phyloP scores from a whole-genome alignment of 1,139 yeast genomes.

The Yamadazyma blattariae region DNA sequence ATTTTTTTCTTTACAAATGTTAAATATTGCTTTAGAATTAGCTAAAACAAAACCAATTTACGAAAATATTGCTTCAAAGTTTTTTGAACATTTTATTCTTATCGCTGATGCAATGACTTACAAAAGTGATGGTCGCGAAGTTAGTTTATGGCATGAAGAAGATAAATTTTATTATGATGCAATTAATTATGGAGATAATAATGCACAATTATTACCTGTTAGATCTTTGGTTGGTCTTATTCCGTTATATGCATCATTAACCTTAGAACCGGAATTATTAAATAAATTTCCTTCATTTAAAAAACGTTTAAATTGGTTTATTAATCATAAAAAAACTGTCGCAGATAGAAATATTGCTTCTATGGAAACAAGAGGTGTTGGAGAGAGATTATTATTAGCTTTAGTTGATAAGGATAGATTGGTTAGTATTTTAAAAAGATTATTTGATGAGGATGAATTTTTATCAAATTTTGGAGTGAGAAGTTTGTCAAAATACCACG shows the following conservation, averaged over 20 bases:
- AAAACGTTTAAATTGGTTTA: slow-evolving; percentile 84
- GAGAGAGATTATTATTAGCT: slow-evolving; percentile 79
- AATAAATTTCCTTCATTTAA: slow-evolving; percentile 81
- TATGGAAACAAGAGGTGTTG: slow-evolving; percentile 81
- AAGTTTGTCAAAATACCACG: slow-evolving; percentile 85
- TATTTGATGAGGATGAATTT: slow-evolving; percentile 89
- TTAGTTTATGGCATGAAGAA: slow-evolving; percentile 85
- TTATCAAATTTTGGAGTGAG: slow-evolving; percentile 86
- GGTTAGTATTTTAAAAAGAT: slow-evolving; percentile 68
- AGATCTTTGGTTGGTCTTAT: slow-evolving; percentile 90
- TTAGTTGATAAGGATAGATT: slow-evolving; percentile 82
- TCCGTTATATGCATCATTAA: slow-evolving; percentile 88
- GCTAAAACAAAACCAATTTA: slow-evolving; percentile 83
- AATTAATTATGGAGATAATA: slow-evolving; percentile 70
- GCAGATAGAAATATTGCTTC: slow-evolving; percentile 91
- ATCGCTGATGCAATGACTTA: slow-evolving; percentile 96
- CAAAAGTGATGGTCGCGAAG: slow-evolving; percentile 54
- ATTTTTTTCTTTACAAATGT: slow-evolving; percentile 86
- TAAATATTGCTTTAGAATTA: slow-evolving; percentile 88
- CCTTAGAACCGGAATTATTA: slow-evolving; percentile 83
- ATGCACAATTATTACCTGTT: slow-evolving; percentile 75
- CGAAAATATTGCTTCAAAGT: slow-evolving; percentile 93
- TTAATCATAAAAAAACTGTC: slow-evolving; percentile 65
- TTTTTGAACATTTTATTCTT: slow-evolving; percentile 88
- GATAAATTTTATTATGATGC: slow-evolving; percentile 93